Base-by-base conservation (phyloP, 495 filamentous ascomycete genomes). In the Podospora bellae-mahoneyi region DNA sequence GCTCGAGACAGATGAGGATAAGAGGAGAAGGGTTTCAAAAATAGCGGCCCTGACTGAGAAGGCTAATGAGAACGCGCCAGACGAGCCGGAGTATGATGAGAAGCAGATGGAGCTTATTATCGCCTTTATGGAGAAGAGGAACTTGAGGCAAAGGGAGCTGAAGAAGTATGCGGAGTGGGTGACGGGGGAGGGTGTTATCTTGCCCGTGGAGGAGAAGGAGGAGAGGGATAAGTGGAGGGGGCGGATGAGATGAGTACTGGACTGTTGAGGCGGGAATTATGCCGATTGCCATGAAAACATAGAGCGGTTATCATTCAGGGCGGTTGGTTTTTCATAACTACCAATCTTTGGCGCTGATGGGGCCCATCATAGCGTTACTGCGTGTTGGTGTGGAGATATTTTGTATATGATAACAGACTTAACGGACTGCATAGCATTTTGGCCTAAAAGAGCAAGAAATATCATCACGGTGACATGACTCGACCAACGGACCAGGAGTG, bases 61-160 rank as follows among this genome's bases (percentile, higher is more conserved):
- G 67, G 70, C 68, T 34, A 74, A 82, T 57, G 73, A 76, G 26
- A 79, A 84, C 63, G 78, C 80, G 23, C 76, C 75, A 1, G 67
- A 69, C n/a, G 82, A 84, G 64, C 78, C 81, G 20, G 77, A 76
- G 39, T 78, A 78, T 59, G 76, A 64, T 44, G 73, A 69, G 4
- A 34, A 27, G 2, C 62, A 76, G 64, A 9, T 70, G 20, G 58
- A 62, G n/a, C 68, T 66, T 28, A 69, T 76, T 0, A 60, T 48
- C 4, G 26, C 27, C 23, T 59, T 44, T 5, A 18, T 67, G 32
- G 39, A 3, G 0, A 66, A 64, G 15, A 75, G 73, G 71, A 62
- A 58, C 61, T 60, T 55, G 58, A 63, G 61, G 68, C 62, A 72
- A 65, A 60, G 65, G 26, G 65, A 69, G 71, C 68, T 75, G 20